These are phyloP conservation scores for Recurvomyces mirabilis DNA, from an alignment of 495 filamentous ascomycete species.

Conservation along the genomic window DNA sequence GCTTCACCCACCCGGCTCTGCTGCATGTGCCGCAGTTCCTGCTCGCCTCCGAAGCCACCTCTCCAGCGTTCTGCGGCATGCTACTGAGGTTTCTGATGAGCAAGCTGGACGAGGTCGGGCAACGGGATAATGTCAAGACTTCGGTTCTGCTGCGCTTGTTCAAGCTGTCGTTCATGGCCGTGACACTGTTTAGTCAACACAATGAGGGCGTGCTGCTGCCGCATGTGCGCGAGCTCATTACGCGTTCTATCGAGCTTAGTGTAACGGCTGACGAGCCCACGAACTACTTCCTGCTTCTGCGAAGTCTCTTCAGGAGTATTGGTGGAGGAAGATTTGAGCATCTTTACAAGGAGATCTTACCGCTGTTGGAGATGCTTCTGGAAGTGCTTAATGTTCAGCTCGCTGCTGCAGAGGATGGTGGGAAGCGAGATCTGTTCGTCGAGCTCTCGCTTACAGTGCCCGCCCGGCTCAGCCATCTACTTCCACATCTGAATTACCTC, in stretches of 20 bases:
- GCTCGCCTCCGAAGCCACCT: constrained; percentile 92
- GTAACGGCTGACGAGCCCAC: constrained; percentile 93
- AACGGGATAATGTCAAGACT: constrained; percentile 76
- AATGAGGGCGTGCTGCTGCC: constrained; percentile 93
- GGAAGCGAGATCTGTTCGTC: constrained; percentile 90
- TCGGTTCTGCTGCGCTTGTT: constrained; percentile 89
- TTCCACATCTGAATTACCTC: constrained; percentile 92
- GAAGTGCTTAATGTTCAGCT: constrained; percentile 94
- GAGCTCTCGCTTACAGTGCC: constrained; percentile 94
- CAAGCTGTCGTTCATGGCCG: constrained; percentile 99
- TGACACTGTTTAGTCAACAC: constrained; percentile 84
- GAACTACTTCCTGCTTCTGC: constrained; percentile 93
- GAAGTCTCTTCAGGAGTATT: constrained; percentile 90
- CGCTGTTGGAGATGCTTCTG: constrained; percentile 89
- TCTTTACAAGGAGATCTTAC: constrained; percentile 93
- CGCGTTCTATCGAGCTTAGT: constrained; percentile 88
- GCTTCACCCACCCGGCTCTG: constrained; percentile 89
- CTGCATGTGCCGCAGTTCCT: constrained; percentile 97
- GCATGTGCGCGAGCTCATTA: constrained; percentile 91
- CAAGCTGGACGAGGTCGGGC: constrained; percentile 87
- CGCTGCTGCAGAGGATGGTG: constrained; percentile 73
- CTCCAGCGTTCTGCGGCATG: constrained; percentile 96
- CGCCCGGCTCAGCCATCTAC: constrained; percentile 81
- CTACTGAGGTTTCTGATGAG: constrained; percentile 94
- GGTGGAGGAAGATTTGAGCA: constrained; percentile 95